These are phyloP conservation scores for Cruciata laevipes DNA, from an alignment of 257 asterid genomes.

Conservation along the genomic window DNA sequence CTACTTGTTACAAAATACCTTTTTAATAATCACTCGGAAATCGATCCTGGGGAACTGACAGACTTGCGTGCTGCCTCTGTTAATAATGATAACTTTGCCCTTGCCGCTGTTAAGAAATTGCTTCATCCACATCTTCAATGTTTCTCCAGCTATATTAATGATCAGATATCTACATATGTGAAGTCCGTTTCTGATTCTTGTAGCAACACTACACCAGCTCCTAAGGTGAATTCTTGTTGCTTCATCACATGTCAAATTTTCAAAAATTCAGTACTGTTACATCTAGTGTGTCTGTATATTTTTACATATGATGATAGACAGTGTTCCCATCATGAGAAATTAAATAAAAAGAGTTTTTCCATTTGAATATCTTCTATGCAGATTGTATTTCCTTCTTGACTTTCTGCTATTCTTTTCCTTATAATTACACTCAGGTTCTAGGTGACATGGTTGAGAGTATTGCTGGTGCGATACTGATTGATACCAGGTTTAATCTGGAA, in stretches of 20 bases:
- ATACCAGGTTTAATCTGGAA: constrained; percentile 58
- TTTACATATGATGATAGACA: too few relatives aligned
- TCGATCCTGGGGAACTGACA: constrained; percentile 91
- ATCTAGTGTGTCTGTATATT: background rate
- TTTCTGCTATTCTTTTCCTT: background rate
- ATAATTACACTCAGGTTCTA: constrained; percentile 44
- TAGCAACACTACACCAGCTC: constrained; percentile 33
- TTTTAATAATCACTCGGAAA: constrained; percentile 53
- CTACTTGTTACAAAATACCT: constrained; percentile 69
- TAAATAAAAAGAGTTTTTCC: background rate
- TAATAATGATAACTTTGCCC: constrained; percentile 76
- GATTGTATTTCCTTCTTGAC: background rate
- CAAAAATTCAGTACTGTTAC: background rate
- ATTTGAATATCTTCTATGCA: background rate
- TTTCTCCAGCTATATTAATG: constrained; percentile 38
- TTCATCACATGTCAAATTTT: background rate
- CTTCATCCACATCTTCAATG: constrained; percentile 77
- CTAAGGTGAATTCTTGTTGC: constrained; percentile 46
- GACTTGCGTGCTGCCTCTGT: constrained; percentile 93
- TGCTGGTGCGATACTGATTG: constrained; percentile 83
- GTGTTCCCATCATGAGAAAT: background rate
- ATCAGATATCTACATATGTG: constrained; percentile 51
- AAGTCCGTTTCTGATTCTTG: constrained; percentile 39
- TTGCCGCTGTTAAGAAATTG: constrained; percentile 57
- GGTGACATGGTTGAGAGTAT: constrained; percentile 97